phyloP scores from a whole-genome alignment of 768 basidiomycete genomes.

The Filobasidium floriforme region DNA sequence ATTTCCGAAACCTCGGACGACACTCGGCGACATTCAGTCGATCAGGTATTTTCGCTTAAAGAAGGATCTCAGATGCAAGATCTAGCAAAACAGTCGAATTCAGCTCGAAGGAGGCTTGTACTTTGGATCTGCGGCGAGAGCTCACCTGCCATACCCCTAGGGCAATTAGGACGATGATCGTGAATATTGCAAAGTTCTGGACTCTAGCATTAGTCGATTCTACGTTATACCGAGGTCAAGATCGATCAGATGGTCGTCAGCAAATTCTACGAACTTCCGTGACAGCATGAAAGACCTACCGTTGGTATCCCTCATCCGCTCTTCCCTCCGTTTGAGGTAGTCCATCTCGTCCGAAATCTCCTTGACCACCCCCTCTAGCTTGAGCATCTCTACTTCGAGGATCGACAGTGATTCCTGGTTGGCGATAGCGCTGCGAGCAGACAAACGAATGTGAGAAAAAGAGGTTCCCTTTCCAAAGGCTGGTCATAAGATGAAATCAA shows the following conservation, averaged over 20 bases:
- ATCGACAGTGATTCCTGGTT: conserved; percentile 94
- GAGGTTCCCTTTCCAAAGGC: not conserved
- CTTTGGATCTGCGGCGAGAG: not conserved
- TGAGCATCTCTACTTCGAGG: conserved; percentile 96
- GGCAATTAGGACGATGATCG: conserved; percentile 64
- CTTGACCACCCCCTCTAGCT: conserved; percentile 86
- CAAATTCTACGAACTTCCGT: not conserved
- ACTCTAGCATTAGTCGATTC: conserved; percentile 88
- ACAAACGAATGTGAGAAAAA: not conserved
- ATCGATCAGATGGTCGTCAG: not conserved
- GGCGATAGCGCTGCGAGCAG: conserved; percentile 71
- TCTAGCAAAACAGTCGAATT: conserved; percentile 39
- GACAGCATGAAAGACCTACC: conserved; percentile 52
- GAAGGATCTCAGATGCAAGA: conserved; percentile 85
- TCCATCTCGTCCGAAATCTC: conserved; percentile 90
- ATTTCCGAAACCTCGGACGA: not conserved
- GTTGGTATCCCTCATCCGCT: conserved; percentile 78
- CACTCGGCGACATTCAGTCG: conserved; percentile 30
- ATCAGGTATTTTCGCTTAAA: conserved; percentile 68
- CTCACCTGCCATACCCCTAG: conserved; percentile 78
- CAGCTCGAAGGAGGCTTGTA: too few relatives aligned
- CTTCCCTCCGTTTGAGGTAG: conserved; percentile 84
- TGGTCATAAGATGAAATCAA: not conserved
- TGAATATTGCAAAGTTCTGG: conserved; percentile 86
- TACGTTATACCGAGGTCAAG: too few relatives aligned